Base-by-base conservation (phyloP, 2,329 filamentous ascomycete species). In the Fusarium vanettenii region DNA sequence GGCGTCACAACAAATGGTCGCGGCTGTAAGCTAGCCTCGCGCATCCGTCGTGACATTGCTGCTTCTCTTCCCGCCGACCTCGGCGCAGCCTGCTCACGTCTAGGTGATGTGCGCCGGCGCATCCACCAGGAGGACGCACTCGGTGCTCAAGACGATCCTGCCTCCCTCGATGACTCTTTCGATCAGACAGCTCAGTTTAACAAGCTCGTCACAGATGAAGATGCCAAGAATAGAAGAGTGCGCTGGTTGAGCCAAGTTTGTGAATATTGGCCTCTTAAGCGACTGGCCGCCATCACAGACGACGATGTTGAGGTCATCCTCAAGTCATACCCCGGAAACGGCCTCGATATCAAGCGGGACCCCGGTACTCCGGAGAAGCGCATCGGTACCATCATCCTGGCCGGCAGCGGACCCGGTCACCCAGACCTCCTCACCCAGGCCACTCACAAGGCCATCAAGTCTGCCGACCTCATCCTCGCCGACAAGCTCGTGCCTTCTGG, bases 231-330 rank as follows among this genome's bases (percentile, higher is more conserved):
- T 25, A 88, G 96, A 69, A 90, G 97, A 61, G 95, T 97, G 87
- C 90, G 97, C 67, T 99, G 97, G 97, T 87, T 99, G 2, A 91
- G 93, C 22, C 97, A 99, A 81, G 95, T 99, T 62, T 99, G 97
- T 87, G 97, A 99, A 86, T 99, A 99, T 84, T 99, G 97, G 97
- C 95, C 97, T 2, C 87, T 99, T 29, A 92, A 92, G 73, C 91
- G 94, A 20, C 89, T 99, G 2, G 95, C 95, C 9, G 88, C 89
- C 45, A 92, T 98, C 73, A 92, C 90, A 5, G 94, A 98, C 78
- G 88, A 89, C 10, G 95, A 98, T 76, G 91, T 98, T 8, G 91
- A 94, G 18, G 82, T 85, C 14, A 90, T 98, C 0, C 87, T 99
- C n/a, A 86, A 89, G 72, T 91, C 93, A 3, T 98, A 97, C 79